Base-by-base conservation (phyloP, 2,329 filamentous ascomycete genomes). In the Teratosphaeriaceae sp. region DNA sequence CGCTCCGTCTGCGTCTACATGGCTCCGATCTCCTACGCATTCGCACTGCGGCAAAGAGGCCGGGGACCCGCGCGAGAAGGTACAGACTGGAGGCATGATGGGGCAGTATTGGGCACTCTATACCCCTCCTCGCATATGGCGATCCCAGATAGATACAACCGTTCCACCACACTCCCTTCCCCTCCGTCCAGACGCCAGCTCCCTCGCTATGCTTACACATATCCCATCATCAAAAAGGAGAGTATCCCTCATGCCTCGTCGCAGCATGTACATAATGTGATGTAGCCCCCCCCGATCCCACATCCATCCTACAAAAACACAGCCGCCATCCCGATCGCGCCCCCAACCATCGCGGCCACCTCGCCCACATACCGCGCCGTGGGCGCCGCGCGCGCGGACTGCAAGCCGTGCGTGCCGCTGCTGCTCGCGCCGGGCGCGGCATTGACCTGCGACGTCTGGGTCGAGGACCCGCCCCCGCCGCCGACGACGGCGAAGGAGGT, bases 401-500 rank as follows among this genome's bases (percentile, higher is more conserved):
- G 68, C 38, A 71, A 54, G 3, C 60, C 56, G 0, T 68, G 67
- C 26, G 50, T 52, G 8, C 52, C 57, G 4, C 39, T 46, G 19
- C 16, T 42, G 23, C 39, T 46, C n/a, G 44, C 19, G 13, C 40
- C 40, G 6, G 47, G 42, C 5, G 45, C 48, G 16, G 37, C 39
- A 11, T 42, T 22, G n/a, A 21, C 26, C 5, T 50, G 43, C 1
- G 57, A 47, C 4, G 48, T 44, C 13, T 38, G 42, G 18, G 51
- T 46, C 12, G 37, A 41, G 9, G 43, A n/a, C n/a, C n/a, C n/a
- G n/a, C n/a, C 42, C 31, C 44, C 12, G 54, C 45, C 13, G 54
- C 64, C 67, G 3, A 71, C 68, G 35, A 64, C 63, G 0, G 64
- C 66, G 47, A 65, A 69, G 38, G 64, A 68, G 15, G 70, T 73